Conservation (phyloP, 2,329 filamentous ascomycete genomes). For the Trichoderma semiorbis region DNA sequence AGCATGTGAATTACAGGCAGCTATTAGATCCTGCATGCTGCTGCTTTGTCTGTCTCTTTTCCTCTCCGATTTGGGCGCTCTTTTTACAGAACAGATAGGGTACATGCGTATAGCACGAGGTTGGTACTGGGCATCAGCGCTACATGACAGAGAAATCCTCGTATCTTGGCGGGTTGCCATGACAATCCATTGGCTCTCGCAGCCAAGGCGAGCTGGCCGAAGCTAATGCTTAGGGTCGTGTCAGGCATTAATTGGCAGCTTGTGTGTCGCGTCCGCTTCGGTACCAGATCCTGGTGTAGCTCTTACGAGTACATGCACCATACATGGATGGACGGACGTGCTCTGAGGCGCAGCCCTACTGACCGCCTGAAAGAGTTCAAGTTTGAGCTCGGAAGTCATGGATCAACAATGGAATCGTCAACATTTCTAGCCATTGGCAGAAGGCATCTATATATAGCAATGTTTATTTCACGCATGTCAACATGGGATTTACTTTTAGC, state of each 20-base stretch:
- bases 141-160: not conserved
- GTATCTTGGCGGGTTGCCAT: conserved; percentile 17
- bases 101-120: not conserved
- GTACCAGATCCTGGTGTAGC: not conserved
- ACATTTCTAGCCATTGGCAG: not conserved
- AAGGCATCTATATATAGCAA: not conserved
- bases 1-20: not conserved
- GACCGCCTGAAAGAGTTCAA: not conserved
- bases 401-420: not conserved
- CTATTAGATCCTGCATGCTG: not conserved
- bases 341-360: not conserved
- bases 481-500: not conserved
- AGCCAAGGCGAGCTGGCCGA: conserved; percentile 1
- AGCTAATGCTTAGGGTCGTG: conserved; percentile 16
- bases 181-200: conserved; percentile 10
- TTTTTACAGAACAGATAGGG: not conserved
- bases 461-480: not conserved
- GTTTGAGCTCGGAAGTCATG: not conserved
- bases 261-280: not conserved
- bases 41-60: not conserved
- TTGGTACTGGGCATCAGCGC: not conserved
- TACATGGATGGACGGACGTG: not conserved
- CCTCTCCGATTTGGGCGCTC: not conserved
- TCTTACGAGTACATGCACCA: not conserved
- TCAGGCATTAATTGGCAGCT: conserved; percentile 19